A percentile compares a stretch with the other conserved stretches of the same genome.
Conservation (phyloP, 176 grass and related monocot species). For the Cymbopogon citratus region DNA sequence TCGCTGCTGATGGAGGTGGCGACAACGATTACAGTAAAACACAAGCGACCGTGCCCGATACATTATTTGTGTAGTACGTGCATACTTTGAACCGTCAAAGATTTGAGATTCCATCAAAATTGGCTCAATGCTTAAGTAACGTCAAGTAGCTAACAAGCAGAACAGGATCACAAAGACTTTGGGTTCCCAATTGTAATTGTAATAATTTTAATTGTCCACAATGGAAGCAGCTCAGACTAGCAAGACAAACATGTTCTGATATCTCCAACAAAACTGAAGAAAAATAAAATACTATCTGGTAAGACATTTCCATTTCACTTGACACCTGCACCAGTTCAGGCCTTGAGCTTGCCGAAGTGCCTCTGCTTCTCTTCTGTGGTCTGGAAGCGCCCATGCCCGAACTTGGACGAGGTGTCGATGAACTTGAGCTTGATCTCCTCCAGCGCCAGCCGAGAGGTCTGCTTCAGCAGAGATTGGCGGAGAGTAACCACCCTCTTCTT, state of each 20-base stretch:
- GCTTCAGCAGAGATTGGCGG: constrained; percentile 77
- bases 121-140: neutral
- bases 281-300: constrained; percentile 7
- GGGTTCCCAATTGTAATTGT: neutral
- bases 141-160: too few species aligned
- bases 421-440: constrained; percentile 99
- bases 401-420: constrained; percentile 93
- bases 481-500: constrained; percentile 98
- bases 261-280: constrained; percentile 28
- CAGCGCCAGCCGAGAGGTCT: constrained; percentile 78
- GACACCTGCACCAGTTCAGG: neutral
- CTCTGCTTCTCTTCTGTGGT: constrained; percentile 89
- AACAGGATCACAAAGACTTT: neutral
- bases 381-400: constrained; percentile 92
- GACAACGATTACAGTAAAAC: neutral
- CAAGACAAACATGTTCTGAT: constrained; percentile 18
- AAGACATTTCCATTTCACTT: neutral
- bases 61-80: too few species aligned
- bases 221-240: constrained; percentile 16
- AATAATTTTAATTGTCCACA: neutral
- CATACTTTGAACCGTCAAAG: too few species aligned
- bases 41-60: too few species aligned
- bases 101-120: too few species aligned
- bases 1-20: neutral
- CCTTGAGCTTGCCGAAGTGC: constrained; percentile 64